Evolutionary conservation across 257 asterid genomes (phyloP), one percentile per base, ranked within the genome.

Genomic region (Linaria vulgaris): DNA sequence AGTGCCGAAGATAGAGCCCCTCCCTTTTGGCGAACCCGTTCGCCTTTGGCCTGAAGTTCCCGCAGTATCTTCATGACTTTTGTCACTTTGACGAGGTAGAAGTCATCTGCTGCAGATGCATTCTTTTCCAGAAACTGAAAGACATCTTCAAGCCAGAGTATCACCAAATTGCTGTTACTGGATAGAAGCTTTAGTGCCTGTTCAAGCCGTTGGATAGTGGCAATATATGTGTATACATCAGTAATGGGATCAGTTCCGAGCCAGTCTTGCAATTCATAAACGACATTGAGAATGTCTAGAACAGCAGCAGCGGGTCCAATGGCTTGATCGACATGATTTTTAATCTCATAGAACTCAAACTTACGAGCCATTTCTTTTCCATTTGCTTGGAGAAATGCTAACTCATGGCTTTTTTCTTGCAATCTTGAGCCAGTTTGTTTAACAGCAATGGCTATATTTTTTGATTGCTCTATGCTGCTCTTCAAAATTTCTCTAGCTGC

Each of bases 121-220:
- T 51, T 54, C 38, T 47, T 68, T 27, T 68, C 56, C 60, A 85
- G 73, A 48, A 77, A 73, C 22, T 63, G 79, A 50, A 74, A 45
- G 37, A 79, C 84, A 12, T 82, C 95, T 47, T 88, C 85, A 31
- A 92, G 78, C 97, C 98, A 92, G 56, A 83, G 66, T 59, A 82
- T 69, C 41, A 80, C 86, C 77, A 92, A 49, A 25, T 67, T 61
- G 79, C 91, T 80, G 44, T 81, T 83, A 63, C 76, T 80, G 1
- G 78, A 70, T 12, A 92, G 96, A 62, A 92, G 88, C 74, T 81
- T 67, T 4, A 82, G 68, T 3, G 96, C 86, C 55, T 83, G 95
- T 56, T 80, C 74, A 58, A 83, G 85, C 59, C 83, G 74, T 67
- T 72, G 79, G 62, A 87, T 47, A 9, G 66, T 69, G 1, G 64